Evolutionary conservation across 208 protist genomes (phyloP), one percentile per base, ranked within the genome.

Genomic region (Wallacemonas sp.): DNA sequence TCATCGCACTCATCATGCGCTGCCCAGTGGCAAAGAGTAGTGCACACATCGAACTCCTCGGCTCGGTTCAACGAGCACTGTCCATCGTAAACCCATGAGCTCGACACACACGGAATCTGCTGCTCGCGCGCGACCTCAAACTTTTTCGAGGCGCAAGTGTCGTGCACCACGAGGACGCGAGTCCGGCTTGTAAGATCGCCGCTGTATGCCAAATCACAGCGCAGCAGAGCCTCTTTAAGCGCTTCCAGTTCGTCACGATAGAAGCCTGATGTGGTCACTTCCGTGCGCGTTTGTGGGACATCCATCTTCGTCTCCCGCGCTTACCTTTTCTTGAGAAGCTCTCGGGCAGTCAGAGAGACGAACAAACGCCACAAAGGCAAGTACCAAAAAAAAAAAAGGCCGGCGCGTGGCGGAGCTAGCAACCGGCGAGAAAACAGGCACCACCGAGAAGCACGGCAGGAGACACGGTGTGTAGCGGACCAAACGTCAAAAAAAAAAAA

Each of bases 261-360:
- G 41, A 89, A 78, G 46, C 71, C 83, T 2, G 76, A 79, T 44
- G 83, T 84, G 54, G 83, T 84, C 46, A 89, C 79, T 55, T 84
- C 68, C 48, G 79, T 84, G 15, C 62, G 46, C 13, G 59, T 73
- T 5, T 63, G 66, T n/a, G 72, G 65, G n/a, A 78, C 66, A 27
- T 73, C 60, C 66, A 70, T 77, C 15, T 34, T 10, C 9, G 15
- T 33, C 30, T 22, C 19, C 12, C 33, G n/a, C 22, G 44, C 30
- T 22, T 70, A 33, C 21, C 33, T 50, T 46, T 69, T 19, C 53
- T 27, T 63, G 36, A 17, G 12, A 19, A 8, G 37, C 4, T 2
- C 42, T 41, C 13, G 3, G n/a, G n/a, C n/a, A n/a, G n/a, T n/a
- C n/a, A n/a, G n/a, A n/a, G n/a, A n/a, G n/a, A n/a, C n/a, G n/a